Percentiles rank a stretch among this genome's conserved stretches.
Evolutionary conservation across 768 basidiomycete species (phyloP).

Genomic region (Naganishia antarctica): DNA sequence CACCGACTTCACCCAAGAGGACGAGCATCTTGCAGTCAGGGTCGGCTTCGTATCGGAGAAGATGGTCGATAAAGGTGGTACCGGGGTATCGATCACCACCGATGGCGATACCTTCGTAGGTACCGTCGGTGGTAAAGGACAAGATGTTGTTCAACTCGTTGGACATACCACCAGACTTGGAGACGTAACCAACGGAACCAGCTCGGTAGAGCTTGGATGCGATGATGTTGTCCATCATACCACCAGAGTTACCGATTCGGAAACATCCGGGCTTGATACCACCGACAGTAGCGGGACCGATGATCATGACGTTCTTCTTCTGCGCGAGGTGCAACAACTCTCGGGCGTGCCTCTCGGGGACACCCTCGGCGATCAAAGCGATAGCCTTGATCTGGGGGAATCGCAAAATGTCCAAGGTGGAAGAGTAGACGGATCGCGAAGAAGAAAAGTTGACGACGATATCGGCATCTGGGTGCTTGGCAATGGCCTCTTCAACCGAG

Average conservation of each 20-base stretch:
- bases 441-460: slow-evolving; percentile 98
- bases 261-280: slow-evolving; percentile 99
- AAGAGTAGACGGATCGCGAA: slow-evolving; percentile 86
- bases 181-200: slow-evolving; percentile 96
- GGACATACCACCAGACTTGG: slow-evolving; percentile 99
- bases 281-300: slow-evolving; percentile 95
- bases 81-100: slow-evolving; percentile 99
- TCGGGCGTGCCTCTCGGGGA: slow-evolving; percentile 92
- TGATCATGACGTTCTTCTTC: slow-evolving; percentile 81
- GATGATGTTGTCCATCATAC: slow-evolving; percentile 99
- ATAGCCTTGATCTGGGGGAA: slow-evolving; percentile 66
- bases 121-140: slow-evolving; percentile 89
- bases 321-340: slow-evolving; percentile 87
- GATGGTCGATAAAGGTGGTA: slow-evolving; percentile 97
- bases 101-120: slow-evolving; percentile 99
- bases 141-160: slow-evolving; percentile 99
- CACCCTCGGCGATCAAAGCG: slow-evolving; percentile 97
- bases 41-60: slow-evolving; percentile 93
- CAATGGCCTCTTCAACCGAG: slow-evolving; percentile 76
- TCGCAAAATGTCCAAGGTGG: slow-evolving; percentile 84
- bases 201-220: slow-evolving; percentile 96
- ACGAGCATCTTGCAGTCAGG: slow-evolving; percentile 99
- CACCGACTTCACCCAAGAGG: slow-evolving; percentile 96
- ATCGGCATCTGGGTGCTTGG: slow-evolving; percentile 94
- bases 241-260: slow-evolving; percentile 98